A percentile compares a stretch with the other conserved stretches of the same genome.
Conservation (phyloP, 352 stramenopile genomes). For the Phytophthora meadii region DNA sequence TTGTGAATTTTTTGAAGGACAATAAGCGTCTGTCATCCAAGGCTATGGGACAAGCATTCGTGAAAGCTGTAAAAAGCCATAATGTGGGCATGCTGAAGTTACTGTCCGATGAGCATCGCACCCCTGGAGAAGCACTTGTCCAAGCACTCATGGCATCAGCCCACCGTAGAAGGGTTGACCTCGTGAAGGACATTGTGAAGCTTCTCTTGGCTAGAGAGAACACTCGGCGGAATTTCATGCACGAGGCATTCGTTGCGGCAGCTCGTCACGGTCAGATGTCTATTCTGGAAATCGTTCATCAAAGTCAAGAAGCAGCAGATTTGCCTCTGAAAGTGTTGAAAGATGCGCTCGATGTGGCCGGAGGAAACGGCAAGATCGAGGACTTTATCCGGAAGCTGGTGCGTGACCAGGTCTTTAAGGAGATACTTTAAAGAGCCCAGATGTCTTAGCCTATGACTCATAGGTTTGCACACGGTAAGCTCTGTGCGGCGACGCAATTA, state of each 20-base stretch:
- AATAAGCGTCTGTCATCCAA: not conserved
- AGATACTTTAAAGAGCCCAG: too few relatives aligned
- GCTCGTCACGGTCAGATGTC: not conserved
- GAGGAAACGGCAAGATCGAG: not conserved
- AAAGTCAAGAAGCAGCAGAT: not conserved
- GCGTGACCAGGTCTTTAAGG: not conserved
- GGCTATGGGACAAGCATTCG: constrained; percentile 2
- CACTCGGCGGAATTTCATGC: not conserved
- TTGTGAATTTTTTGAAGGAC: not conserved
- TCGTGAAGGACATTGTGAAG: not conserved
- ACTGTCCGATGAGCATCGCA: not conserved
- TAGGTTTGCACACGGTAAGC: too few relatives aligned
- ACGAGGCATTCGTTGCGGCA: not conserved
- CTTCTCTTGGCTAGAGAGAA: not conserved
- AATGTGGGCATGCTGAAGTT: not conserved
- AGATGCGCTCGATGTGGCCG: not conserved
- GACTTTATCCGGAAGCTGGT: not conserved
- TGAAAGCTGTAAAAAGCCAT: not conserved
- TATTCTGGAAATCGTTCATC: not conserved
- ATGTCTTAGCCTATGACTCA: too few relatives aligned
- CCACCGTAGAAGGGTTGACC: not conserved
- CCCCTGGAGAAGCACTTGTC: not conserved
- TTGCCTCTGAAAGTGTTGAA: not conserved
- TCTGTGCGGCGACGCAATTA: too few relatives aligned
- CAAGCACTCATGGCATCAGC: not conserved